Percentiles rank a stretch among this genome's conserved stretches.
These are phyloP conservation scores for Paecilomyces fulvus DNA, from an alignment of 2,329 filamentous ascomycete genomes.

Conservation along the genomic window DNA sequence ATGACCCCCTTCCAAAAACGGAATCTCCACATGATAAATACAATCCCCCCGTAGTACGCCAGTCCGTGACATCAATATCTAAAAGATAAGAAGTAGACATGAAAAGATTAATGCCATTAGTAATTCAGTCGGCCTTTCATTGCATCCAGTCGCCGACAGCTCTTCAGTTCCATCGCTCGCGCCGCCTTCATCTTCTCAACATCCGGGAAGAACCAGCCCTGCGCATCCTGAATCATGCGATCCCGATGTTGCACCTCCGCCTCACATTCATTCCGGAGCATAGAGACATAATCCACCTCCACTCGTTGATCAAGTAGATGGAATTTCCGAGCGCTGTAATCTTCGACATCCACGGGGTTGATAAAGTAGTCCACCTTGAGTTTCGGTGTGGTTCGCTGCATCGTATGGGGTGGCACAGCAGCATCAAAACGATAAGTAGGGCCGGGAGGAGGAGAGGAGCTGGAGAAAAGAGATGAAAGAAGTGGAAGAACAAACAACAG, in stretches of 20 bases:
- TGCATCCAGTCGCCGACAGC: constrained; percentile 48
- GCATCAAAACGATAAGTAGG: constrained; percentile 71
- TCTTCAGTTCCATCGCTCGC: constrained; percentile 50
- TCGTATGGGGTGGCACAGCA: constrained; percentile 62
- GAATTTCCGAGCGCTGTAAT: constrained; percentile 62
- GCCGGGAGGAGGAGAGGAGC: constrained; percentile 45
- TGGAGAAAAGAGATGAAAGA: constrained; percentile 67
- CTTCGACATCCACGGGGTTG: constrained; percentile 66
- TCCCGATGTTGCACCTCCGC: constrained; percentile 59
- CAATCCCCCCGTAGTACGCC: background rate
- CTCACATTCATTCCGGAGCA: constrained; percentile 64
- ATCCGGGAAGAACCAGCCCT: constrained; percentile 82
- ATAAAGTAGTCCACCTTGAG: constrained; percentile 77
- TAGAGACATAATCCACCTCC: constrained; percentile 62
- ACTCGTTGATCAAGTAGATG: constrained; percentile 66
- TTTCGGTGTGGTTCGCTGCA: constrained; percentile 61
- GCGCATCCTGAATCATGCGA: constrained; percentile 65
- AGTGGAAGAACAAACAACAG: constrained; percentile 82
- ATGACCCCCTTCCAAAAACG: background rate
- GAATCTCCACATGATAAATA: constrained; percentile 4
- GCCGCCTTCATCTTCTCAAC: constrained; percentile 69
- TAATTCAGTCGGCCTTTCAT: constrained; percentile 33
- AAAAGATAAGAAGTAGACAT: constrained; percentile 1
- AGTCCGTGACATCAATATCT: background rate
- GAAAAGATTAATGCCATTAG: constrained; percentile 11